Percentiles rank a stretch among this genome's conserved stretches.
phyloP scores from a whole-genome alignment of 257 asterid species.

The Petunia secreta region DNA sequence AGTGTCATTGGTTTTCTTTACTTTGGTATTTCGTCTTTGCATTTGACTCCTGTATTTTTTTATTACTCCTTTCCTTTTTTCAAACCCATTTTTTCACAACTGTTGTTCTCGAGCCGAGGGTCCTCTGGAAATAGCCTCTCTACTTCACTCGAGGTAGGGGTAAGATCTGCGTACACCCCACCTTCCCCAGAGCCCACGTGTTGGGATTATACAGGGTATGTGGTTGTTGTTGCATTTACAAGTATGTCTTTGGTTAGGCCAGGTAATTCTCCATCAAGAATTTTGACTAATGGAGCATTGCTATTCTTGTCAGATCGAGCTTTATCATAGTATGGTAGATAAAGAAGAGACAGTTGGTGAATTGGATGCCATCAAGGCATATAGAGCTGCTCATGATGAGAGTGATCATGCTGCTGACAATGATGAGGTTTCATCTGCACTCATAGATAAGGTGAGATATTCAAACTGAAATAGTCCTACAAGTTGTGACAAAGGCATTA shows the following conservation, averaged over 20 bases:
- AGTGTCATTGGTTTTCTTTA: too few relatives aligned
- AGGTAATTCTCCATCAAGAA: slow-evolving; percentile 18
- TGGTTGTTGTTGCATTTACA: not conserved
- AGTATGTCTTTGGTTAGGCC: not conserved
- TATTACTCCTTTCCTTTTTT: too few relatives aligned
- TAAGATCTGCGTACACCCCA: too few relatives aligned
- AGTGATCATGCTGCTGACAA: slow-evolving; percentile 62
- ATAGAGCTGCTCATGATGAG: slow-evolving; percentile 85
- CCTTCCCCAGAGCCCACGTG: too few relatives aligned
- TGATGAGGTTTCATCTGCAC: slow-evolving; percentile 82
- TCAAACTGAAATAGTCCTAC: not conserved
- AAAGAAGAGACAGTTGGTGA: slow-evolving; percentile 76
- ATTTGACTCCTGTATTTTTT: too few relatives aligned
- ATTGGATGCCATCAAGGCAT: slow-evolving; percentile 79
- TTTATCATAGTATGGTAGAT: slow-evolving; percentile 82
- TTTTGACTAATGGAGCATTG: slow-evolving; percentile 11
- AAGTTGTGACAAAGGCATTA: not conserved
- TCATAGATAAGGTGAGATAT: slow-evolving; percentile 73
- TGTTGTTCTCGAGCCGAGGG: too few relatives aligned
- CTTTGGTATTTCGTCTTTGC: too few relatives aligned
- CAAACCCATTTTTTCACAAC: too few relatives aligned
- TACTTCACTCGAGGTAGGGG: too few relatives aligned
- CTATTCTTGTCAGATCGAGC: slow-evolving; percentile 58
- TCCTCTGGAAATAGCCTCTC: too few relatives aligned
- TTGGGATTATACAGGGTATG: too few relatives aligned